Base-by-base conservation (phyloP, 2,329 filamentous ascomycete genomes). In the Curvularia hawaiiensis region DNA sequence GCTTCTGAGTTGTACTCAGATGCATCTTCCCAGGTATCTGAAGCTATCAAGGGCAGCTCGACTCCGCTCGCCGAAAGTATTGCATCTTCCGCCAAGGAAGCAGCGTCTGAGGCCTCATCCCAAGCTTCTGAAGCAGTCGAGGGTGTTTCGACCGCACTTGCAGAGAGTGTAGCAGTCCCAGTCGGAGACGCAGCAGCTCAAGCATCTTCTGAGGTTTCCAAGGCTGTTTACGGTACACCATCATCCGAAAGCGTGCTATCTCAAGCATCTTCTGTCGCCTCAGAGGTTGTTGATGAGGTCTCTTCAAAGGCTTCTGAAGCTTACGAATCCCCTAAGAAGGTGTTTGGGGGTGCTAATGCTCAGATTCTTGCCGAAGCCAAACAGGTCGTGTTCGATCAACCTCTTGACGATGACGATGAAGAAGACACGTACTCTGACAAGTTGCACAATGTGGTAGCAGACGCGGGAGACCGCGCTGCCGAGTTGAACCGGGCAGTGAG, bases 401-500 rank as follows among this genome's bases (percentile, higher is more conserved):
- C 81, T 12, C 71, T 84, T 54, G 78, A 79, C 28, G 78, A 79
- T 35, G 79, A 79, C 22, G 69, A 82, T 47, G 78, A 82, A 5
- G 78, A 78, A 26, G 73, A 69, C 10, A 78, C 76, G 14, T 83
- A 82, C 62, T 83, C 82, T 11, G 78, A 81, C 53, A 82, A 81
- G 56, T 66, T 85, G 7, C 80, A 84, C 55, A 80, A 75, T 47
- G 75, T 85, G 58, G 78, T 83, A 24, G 80, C 78, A 56, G 79
- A 80, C 59, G 84, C 82, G 14, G 81, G 82, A 24, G 83, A 84
- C 46, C 76, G 79, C 53, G 84, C 83, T 52, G 77, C 79, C 47
- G 79, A 84, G 35, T 75, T 86, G 44, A 86, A 82, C 14, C 78
- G 78, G 64, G 83, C 82, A 30, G 82, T 86, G 30, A 83, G 82